phyloP scores from a whole-genome alignment of 139 green algal species.

The Spirogloea muscicola region DNA sequence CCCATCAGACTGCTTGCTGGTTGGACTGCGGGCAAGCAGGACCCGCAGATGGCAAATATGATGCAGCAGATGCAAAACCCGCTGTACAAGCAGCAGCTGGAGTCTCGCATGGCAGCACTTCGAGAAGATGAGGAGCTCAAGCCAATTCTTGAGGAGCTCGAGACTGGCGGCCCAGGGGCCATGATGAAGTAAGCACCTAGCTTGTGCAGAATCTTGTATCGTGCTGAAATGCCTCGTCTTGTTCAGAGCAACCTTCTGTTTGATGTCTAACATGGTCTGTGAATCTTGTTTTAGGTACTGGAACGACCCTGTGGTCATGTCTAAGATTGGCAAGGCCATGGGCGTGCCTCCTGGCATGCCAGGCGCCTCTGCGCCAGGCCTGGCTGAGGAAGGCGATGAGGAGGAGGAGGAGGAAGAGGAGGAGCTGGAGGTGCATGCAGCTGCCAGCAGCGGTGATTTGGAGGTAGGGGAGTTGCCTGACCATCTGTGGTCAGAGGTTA shows the following conservation, averaged over 20 bases:
- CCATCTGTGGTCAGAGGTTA: too few relatives aligned
- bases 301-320: slow-evolving; percentile 86
- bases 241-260: too few relatives aligned
- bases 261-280: too few relatives aligned
- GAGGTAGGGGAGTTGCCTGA: slow-evolving; percentile 45
- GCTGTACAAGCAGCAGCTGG: slow-evolving; percentile 48
- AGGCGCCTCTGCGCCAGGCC: too few relatives aligned
- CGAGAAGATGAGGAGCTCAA: slow-evolving; percentile 90
- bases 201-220: too few relatives aligned
- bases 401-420: slow-evolving; percentile 46
- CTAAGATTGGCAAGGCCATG: slow-evolving; percentile 79
- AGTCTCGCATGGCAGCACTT: slow-evolving; percentile 55
- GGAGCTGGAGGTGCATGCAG: slow-evolving; percentile 44
- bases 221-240: too few relatives aligned
- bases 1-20: too few relatives aligned
- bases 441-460: slow-evolving; percentile 68
- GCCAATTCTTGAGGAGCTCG: slow-evolving; percentile 88
- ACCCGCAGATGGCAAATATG: slow-evolving; percentile 51
- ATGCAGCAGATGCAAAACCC: slow-evolving; percentile 51
- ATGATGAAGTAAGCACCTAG: slow-evolving; percentile 99
- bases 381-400: too few relatives aligned
- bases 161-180: slow-evolving; percentile 79
- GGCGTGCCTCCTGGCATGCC: too few relatives aligned
- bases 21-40: slow-evolving; percentile 9
- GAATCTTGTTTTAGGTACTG: slow-evolving; percentile 78